phyloP scores from a whole-genome alignment of 2,329 filamentous ascomycete species.

The Fusarium ambrosium region DNA sequence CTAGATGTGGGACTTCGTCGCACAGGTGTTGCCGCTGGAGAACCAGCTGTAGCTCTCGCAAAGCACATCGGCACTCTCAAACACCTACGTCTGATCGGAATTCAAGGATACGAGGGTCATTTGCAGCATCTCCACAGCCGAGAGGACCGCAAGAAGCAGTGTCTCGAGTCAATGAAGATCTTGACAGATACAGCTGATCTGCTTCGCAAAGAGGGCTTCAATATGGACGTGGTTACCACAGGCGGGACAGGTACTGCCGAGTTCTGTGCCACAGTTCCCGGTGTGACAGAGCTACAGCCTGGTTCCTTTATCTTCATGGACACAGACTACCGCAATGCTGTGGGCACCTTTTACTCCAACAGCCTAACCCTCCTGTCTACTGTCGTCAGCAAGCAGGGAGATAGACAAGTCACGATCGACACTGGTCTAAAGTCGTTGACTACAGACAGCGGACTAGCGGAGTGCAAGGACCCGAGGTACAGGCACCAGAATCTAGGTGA shows the following conservation, averaged over 20 bases:
- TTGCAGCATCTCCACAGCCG: constrained; percentile 33
- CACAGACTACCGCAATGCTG: constrained; percentile 67
- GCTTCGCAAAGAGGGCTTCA: constrained; percentile 6
- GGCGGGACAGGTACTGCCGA: constrained; percentile 50
- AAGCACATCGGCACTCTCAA: constrained; percentile 11
- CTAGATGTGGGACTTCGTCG: constrained; percentile 34
- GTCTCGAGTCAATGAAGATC: constrained; percentile 23
- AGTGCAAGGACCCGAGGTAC: constrained; percentile 35
- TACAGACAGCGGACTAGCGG: constrained; percentile 32
- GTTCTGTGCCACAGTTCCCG: constrained; percentile 64
- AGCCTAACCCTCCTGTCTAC: constrained; percentile 47
- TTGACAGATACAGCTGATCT: constrained; percentile 20
- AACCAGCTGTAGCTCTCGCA: constrained; percentile 13
- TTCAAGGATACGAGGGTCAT: constrained; percentile 39
- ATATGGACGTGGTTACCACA: constrained; percentile 30
- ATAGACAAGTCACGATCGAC: constrained; percentile 35
- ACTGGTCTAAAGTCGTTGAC: constrained; percentile 32
- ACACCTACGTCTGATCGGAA: constrained; percentile 26
- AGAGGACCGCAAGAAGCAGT: constrained; percentile 31
- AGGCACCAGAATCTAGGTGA: constrained; percentile 19
- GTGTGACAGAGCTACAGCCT: constrained; percentile 67
- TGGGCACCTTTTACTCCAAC: constrained; percentile 63
- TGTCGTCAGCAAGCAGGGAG: constrained; percentile 31
- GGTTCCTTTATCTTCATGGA: constrained; percentile 71
- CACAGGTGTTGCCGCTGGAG: constrained; percentile 7